phyloP scores from a whole-genome alignment of 78 protist species.

The Dictyostelium citrinum region DNA sequence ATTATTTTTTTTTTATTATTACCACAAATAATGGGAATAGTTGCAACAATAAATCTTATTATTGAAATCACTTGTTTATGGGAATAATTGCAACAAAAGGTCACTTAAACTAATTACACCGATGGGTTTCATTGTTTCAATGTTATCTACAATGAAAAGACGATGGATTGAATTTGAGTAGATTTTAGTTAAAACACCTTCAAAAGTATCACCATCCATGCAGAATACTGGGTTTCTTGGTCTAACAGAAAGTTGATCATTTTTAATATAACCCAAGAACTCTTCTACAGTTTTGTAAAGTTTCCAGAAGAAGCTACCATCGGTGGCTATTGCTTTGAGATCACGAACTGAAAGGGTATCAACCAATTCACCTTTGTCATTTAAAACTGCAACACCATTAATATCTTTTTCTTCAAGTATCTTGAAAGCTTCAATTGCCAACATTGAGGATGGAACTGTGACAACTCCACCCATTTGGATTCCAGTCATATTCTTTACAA shows the following conservation, averaged over 20 bases:
- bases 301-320: conserved; percentile 63
- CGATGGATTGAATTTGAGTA: conserved; percentile 61
- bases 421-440: conserved; percentile 72
- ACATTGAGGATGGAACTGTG: neutral
- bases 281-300: conserved; percentile 42
- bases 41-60: too few species aligned
- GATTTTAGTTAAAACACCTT: conserved; percentile 45
- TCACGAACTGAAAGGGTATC: conserved; percentile 47
- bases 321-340: conserved; percentile 56
- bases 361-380: conserved; percentile 7
- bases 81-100: neutral
- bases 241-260: conserved; percentile 18
- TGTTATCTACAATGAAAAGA: conserved; percentile 39
- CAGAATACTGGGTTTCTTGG: conserved; percentile 18
- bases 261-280: conserved; percentile 44
- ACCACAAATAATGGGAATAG: too few species aligned
- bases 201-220: conserved; percentile 49
- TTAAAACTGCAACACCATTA: conserved; percentile 60
- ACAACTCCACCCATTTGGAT: neutral
- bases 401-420: conserved; percentile 36
- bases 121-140: conserved; percentile 27
- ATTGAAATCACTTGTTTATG: too few species aligned
- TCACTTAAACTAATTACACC: conserved; percentile 27
- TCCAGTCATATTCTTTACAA: conserved; percentile 49
- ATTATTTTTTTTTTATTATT: too few species aligned